Evolutionary conservation across 352 stramenopile species (phyloP), one percentile per base, ranked within the genome.

Genomic region (Albugo candida): DNA sequence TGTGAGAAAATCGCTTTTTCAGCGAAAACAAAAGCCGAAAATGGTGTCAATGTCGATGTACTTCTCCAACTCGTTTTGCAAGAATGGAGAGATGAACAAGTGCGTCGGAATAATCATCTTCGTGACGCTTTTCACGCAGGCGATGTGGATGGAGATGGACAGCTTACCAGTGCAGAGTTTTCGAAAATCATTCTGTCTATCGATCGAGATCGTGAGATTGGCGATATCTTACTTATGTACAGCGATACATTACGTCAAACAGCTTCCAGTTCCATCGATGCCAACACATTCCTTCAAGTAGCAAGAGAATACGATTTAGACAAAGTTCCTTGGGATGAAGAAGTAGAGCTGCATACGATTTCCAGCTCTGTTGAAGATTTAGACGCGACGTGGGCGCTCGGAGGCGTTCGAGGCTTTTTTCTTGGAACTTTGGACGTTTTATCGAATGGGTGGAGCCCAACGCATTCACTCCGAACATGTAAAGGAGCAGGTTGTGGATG

Each of bases 171-270:
- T 0, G 73, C 71, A 4, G 73, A 88, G 50, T 88, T 88, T 44
- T 70, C 67, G 11, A 70, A 82, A 19, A 88, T 88, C 47, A 69
- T 88, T 38, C 56, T 82, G 19, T 67, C 67, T 1, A 88, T 88
- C 52, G 76, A 89, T 52, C 65, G 67, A 16, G 63, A 61, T 1
- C 62, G 71, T 0, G 72, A 86, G 18, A 45, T 74, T 0, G 70
- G 58, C 16, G 76, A 86, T 31, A 74, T 86, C 27, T 44, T 89
- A 21, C 57, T 83, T 21, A 82, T 89, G 70, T 86, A 83, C 59
- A 81, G 67, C 48, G 76, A 89, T 41, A 84, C 76, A 2, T 38
- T 89, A 41, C 65, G 71, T 1, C 67, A 74, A 31, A 84, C 71
- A 0, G 34, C 74, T 35, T 76, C 61, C 38, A 63, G 78, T 13